A percentile compares a stretch with the other conserved stretches of the same genome.
Conservation (phyloP, 2,329 filamentous ascomycete genomes). For the Scedosporium apiospermum region DNA sequence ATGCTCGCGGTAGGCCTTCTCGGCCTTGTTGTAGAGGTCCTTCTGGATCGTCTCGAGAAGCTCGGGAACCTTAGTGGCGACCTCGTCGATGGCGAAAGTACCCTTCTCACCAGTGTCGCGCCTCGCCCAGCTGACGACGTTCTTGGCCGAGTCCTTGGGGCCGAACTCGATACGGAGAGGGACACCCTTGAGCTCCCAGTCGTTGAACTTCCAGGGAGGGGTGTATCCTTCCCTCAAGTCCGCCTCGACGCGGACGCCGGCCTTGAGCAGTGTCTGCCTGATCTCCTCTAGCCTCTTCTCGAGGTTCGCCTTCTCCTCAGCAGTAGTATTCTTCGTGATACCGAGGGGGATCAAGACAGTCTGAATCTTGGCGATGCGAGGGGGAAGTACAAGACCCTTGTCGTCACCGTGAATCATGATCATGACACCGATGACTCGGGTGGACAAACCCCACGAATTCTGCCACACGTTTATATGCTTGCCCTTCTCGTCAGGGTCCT, state of each 20-base stretch:
- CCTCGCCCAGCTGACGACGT: conserved; percentile 75
- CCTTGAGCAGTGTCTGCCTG: conserved; percentile 57
- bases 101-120: conserved; percentile 82
- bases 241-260: conserved; percentile 66
- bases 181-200: conserved; percentile 95
- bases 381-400: conserved; percentile 88
- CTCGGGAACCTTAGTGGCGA: conserved; percentile 63
- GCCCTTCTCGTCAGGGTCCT: conserved; percentile 77
- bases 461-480: conserved; percentile 87
- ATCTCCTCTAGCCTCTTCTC: conserved; percentile 68
- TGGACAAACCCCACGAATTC: conserved; percentile 98
- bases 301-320: conserved; percentile 70
- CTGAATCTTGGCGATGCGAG: conserved; percentile 79
- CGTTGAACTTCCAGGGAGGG: conserved; percentile 96
- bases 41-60: conserved; percentile 85
- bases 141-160: conserved; percentile 82
- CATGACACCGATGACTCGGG: conserved; percentile 96
- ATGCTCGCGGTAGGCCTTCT: conserved; percentile 69
- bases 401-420: conserved; percentile 97
- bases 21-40: conserved; percentile 70
- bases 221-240: conserved; percentile 88
- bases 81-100: conserved; percentile 64
- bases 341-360: conserved; percentile 85
- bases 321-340: conserved; percentile 75
- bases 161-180: conserved; percentile 92